A percentile compares a stretch with the other conserved stretches of the same genome.
These are phyloP conservation scores for Mycena kentingensis DNA, from an alignment of 768 basidiomycete genomes.

Conservation along the genomic window DNA sequence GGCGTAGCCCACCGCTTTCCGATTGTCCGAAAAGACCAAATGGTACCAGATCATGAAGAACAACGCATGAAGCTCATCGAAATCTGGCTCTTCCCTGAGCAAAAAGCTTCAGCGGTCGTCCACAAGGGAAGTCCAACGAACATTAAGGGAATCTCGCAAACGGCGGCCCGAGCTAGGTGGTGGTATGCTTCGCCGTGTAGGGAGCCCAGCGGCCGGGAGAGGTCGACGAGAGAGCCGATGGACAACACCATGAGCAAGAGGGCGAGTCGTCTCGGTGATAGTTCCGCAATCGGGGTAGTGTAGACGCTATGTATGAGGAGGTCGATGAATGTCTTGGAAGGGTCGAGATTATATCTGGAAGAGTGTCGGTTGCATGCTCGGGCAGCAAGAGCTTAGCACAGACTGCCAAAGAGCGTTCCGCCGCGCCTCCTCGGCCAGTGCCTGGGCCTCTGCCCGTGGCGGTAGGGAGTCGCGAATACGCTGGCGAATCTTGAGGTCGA, in stretches of 20 bases:
- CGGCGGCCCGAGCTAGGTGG: slow-evolving; percentile 64
- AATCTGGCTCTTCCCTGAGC: slow-evolving; percentile 73
- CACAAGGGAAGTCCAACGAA: background rate
- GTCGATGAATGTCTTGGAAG: slow-evolving; percentile 69
- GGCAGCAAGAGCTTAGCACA: slow-evolving; percentile 32
- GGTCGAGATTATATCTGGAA: slow-evolving; percentile 65
- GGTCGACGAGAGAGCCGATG: slow-evolving; percentile 70
- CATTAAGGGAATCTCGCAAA: slow-evolving; percentile 61
- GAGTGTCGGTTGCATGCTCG: slow-evolving; percentile 14
- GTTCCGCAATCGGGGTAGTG: slow-evolving; percentile 55
- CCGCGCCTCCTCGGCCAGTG: slow-evolving; percentile 64
- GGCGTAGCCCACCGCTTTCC: slow-evolving; percentile 69
- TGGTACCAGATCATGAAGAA: slow-evolving; percentile 78
- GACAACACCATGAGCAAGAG: slow-evolving; percentile 73
- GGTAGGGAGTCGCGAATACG: slow-evolving; percentile 67
- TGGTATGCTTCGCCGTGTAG: slow-evolving; percentile 65
- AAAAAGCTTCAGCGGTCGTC: background rate
- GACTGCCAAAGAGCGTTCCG: slow-evolving; percentile 76
- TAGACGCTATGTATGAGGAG: slow-evolving; percentile 72
- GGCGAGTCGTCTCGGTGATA: slow-evolving; percentile 67
- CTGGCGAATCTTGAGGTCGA: slow-evolving; percentile 63
- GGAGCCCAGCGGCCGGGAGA: slow-evolving; percentile 56
- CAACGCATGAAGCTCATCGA: slow-evolving; percentile 70
- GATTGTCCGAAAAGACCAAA: slow-evolving; percentile 72
- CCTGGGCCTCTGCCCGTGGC: slow-evolving; percentile 55